These are phyloP conservation scores for Gracilariopsis chorda DNA, from an alignment of 23 red algal species.

Conservation along the genomic window DNA sequence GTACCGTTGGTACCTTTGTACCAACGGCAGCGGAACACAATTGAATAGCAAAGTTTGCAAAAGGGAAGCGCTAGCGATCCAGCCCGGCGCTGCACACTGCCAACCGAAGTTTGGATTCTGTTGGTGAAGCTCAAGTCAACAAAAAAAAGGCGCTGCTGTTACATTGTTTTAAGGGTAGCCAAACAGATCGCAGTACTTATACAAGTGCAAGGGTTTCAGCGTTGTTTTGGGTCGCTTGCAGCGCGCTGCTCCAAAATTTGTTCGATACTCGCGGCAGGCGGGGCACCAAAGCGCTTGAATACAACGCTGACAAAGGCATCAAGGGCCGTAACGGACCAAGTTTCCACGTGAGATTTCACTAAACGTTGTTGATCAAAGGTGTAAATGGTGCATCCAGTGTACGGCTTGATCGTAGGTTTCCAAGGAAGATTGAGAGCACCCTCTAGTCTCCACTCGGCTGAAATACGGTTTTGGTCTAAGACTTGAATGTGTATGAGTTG, in stretches of 20 bases:
- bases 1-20: too few species aligned
- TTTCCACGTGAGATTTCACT: slow-evolving; percentile 41
- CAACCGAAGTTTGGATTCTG: too few species aligned
- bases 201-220: too few species aligned
- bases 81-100: too few species aligned
- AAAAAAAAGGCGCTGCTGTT: too few species aligned
- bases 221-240: too few species aligned
- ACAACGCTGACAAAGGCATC: slow-evolving; percentile 64
- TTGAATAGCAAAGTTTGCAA: too few species aligned
- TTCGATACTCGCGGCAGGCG: neutral
- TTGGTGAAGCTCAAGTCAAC: too few species aligned
- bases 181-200: too few species aligned
- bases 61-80: too few species aligned
- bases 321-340: slow-evolving; percentile 46
- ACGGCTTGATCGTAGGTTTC: slow-evolving; percentile 58
- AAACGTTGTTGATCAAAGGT: slow-evolving; percentile 40
- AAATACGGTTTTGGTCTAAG: neutral
- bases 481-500: slow-evolving; percentile 44
- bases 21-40: too few species aligned
- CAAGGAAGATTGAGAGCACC: slow-evolving; percentile 62
- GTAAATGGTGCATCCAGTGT: slow-evolving; percentile 42
- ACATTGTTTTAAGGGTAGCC: too few species aligned
- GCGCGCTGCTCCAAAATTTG: neutral
- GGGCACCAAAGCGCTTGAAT: slow-evolving; percentile 14
- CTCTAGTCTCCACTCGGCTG: slow-evolving; percentile 60